Evolutionary conservation across 108 stramenopile species (phyloP), one percentile per base, ranked within the genome.

Genomic region (Licmophora abbreviata): DNA sequence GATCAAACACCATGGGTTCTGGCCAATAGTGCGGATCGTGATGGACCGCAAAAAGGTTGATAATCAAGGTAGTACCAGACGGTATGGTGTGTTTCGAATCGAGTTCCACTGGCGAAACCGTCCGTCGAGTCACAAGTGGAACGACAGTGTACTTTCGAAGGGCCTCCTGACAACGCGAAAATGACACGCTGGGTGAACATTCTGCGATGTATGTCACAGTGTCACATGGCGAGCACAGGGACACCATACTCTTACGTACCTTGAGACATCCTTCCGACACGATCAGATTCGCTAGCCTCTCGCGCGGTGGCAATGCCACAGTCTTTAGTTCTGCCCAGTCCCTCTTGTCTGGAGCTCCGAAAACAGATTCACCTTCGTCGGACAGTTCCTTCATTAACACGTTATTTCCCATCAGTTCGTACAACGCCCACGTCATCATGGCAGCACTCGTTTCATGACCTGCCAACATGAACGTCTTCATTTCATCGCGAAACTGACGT

Each of bases 261-360:
- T 35, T 52, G 3, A 59, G 49, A 59, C 58, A 59, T 9, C 44
- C 56, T 35, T 64, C 63, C 17, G 63, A 56, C n/a, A 47, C 30
- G 8, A 27, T 29, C 21, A 64, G 40, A 18, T 57, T 8, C 15
- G 34, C 11, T 24, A 64, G 36, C 6, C 29, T 15, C 27, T 64
- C 63, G 21, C 29, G 17, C 3, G 37, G 14, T 3, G 55, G 55
- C 1, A 64, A 23, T 2, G 48, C 35, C 0, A 4, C 9, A 1
- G 24, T 26, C 7, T 15, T 22, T n/a, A n/a, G n/a, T n/a, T n/a
- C n/a, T 21, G 29, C 22, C 47, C 48, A 49, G 35, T 56, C 47
- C 6, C 11, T 29, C 28, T 56, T 31, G n/a, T n/a, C n/a, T n/a
- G n/a, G n/a, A 14, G 8, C 27, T 4, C 14, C 30, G 44, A 64